These are phyloP conservation scores for Crepidotus variabilis DNA, from an alignment of 768 basidiomycete species.

Conservation along the genomic window DNA sequence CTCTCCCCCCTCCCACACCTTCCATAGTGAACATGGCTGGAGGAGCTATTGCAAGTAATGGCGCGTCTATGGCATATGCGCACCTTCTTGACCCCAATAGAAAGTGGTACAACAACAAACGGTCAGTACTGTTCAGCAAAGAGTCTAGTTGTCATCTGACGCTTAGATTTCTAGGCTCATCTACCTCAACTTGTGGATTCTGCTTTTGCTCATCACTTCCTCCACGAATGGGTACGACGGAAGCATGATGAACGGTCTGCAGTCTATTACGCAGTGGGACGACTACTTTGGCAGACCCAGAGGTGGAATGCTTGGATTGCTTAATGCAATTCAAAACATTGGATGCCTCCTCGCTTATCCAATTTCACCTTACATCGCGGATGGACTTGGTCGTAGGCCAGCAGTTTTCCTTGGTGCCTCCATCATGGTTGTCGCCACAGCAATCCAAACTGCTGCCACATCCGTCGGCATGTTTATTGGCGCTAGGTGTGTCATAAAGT, in stretches of 20 bases:
- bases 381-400: conserved; percentile 64
- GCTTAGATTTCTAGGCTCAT: conserved; percentile 41
- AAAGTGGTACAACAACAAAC: conserved; percentile 76
- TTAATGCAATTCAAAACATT: conserved; percentile 80
- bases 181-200: conserved; percentile 64
- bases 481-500: conserved; percentile 45
- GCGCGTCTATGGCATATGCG: conserved; percentile 31
- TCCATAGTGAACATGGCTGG: conserved; percentile 43
- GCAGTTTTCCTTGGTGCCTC: conserved; percentile 65
- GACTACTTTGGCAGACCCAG: conserved; percentile 56
- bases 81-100: conserved; percentile 62
- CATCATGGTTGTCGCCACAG: conserved; percentile 70
- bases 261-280: conserved; percentile 63
- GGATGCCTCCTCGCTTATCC: conserved; percentile 66
- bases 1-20: conserved; percentile 19
- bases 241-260: conserved; percentile 79
- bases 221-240: conserved; percentile 77
- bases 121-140: conserved; percentile 34
- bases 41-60: conserved; percentile 39
- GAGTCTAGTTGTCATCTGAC: neutral
- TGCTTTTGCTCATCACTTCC: conserved; percentile 72
- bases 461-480: conserved; percentile 79
- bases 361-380: conserved; percentile 68
- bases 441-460: conserved; percentile 67
- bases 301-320: conserved; percentile 56